Base-by-base conservation (phyloP, 495 filamentous ascomycete species). In the Hyaloscypha bicolor region DNA sequence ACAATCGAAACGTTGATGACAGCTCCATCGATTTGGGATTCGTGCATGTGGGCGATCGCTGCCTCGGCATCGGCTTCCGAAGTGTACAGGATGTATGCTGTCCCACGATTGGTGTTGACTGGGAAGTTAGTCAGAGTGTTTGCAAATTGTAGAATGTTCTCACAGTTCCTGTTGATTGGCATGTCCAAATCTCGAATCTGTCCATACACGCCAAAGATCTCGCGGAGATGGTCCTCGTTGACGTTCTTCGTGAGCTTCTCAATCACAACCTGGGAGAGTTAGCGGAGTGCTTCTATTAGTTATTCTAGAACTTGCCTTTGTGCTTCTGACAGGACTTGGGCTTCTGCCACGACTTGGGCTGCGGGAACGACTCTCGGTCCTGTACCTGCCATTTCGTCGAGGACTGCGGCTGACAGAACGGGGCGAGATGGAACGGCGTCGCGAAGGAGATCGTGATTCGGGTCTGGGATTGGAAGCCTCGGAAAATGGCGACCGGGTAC, bases 161-260 rank as follows among this genome's bases (percentile, higher is more conserved):
- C 82, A 96, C 96, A 96, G 75, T 88, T 84, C 75, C 87, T 83
- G 75, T 96, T 97, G 74, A 97, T 85, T 0, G 96, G 95, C 69
- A 99, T 83, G 68, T 97, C 93, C 19, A 99, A 74, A 65, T 92
- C 89, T 66, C 89, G 83, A 67, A 99, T 97, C 9, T 86, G 82
- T 35, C 95, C 95, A 78, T 94, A 99, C 48, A 84, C 82, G 21
- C 91, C 90, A 75, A 99, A 99, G 60, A 99, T 97, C 72, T 99
- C 95, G 48, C 85, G 85, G 9, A 99, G 82, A 74, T 98, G 94
- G 31, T 83, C 85, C 70, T 93, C 93, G 60, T 90, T 94, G 70
- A 99, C 88, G 75, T 97, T 99, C 74, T 96, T 97, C 5, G 94
- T 96, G 71, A 99, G 84, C 74, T 95, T 96, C 79, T 99, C 96